Evolutionary conservation across 2,329 filamentous ascomycete genomes (phyloP).

Genomic region (Coniochaeta ligniaria): DNA sequence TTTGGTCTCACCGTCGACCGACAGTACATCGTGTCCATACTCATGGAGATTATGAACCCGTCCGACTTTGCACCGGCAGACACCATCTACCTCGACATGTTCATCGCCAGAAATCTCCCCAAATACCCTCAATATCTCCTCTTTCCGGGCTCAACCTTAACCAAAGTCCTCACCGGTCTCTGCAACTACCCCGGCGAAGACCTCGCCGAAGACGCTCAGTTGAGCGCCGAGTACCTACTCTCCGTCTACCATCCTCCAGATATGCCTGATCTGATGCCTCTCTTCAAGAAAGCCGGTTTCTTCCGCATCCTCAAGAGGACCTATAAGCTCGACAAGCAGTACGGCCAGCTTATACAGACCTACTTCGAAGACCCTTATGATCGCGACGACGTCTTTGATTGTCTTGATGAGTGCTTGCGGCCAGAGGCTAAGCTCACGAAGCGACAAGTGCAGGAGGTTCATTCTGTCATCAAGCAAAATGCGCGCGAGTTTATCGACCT

Average conservation of each 20-base stretch:
- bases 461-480: conserved; percentile 57
- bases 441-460: conserved; percentile 67
- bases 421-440: conserved; percentile 54
- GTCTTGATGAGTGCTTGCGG: conserved; percentile 68
- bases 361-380: conserved; percentile 84
- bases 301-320: conserved; percentile 87
- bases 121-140: conserved; percentile 96
- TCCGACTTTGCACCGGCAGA: conserved; percentile 70
- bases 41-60: conserved; percentile 83
- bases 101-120: conserved; percentile 88
- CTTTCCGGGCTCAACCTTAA: conserved; percentile 77
- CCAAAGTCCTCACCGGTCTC: conserved; percentile 71
- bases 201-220: conserved; percentile 84
- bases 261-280: conserved; percentile 64
- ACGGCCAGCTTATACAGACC: conserved; percentile 66
- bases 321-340: conserved; percentile 74
- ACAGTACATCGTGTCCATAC: conserved; percentile 85
- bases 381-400: conserved; percentile 67
- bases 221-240: conserved; percentile 93
- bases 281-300: conserved; percentile 75
- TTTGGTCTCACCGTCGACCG: conserved; percentile 71
- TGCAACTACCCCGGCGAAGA: conserved; percentile 78
- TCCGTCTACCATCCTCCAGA: conserved; percentile 91
- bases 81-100: conserved; percentile 96
- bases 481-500: conserved; percentile 60